Conservation (phyloP, 2,329 filamentous ascomycete genomes). For the Trichoderma aggressivum region DNA sequence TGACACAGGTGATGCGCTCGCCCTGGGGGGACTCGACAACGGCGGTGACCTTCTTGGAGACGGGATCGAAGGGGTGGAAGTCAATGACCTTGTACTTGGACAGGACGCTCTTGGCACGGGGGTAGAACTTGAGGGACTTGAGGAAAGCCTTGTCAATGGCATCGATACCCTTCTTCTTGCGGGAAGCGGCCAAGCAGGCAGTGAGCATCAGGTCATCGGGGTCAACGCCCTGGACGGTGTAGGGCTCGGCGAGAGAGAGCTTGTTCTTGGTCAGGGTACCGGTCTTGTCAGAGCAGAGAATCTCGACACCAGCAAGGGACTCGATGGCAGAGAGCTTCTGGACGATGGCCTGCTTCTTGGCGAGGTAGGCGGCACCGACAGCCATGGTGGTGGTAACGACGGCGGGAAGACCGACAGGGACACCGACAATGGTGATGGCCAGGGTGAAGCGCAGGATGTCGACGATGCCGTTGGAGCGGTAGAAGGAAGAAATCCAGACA, state of each 20-base stretch:
- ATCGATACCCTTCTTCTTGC: constrained; percentile 95
- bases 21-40: constrained; percentile 79
- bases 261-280: constrained; percentile 94
- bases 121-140: constrained; percentile 79
- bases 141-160: constrained; percentile 94
- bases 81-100: constrained; percentile 81
- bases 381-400: constrained; percentile 95
- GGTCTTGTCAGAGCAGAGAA: constrained; percentile 92
- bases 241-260: constrained; percentile 81
- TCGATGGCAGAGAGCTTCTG: constrained; percentile 91
- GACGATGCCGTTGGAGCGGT: constrained; percentile 78
- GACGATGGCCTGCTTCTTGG: constrained; percentile 89
- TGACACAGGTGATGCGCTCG: constrained; percentile 82
- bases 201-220: constrained; percentile 88
- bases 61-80: constrained; percentile 86
- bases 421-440: constrained; percentile 86
- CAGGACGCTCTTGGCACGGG: constrained; percentile 74
- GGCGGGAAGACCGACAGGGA: constrained; percentile 87
- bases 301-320: constrained; percentile 87
- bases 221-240: constrained; percentile 76
- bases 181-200: constrained; percentile 82
- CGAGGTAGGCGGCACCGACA: constrained; percentile 85
- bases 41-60: constrained; percentile 88
- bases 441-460: constrained; percentile 79
- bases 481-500: constrained; percentile 85